Base-by-base conservation (phyloP, 441 rosid species). In the Jatropha multifida region DNA sequence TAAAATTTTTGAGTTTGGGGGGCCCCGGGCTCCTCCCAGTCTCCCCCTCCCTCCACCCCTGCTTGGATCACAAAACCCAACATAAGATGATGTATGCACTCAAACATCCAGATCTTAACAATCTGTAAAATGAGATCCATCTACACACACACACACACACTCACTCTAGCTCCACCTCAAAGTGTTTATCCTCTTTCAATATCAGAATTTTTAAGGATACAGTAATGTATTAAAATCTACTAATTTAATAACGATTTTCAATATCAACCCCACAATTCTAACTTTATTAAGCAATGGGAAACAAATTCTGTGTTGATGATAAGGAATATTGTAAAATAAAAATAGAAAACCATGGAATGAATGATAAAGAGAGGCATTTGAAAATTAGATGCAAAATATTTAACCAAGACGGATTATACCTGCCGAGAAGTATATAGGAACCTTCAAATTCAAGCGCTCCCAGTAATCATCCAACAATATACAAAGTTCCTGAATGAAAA, bases 391-490 rank as follows among this genome's bases (percentile, higher is more conserved):
- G 60, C 20, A 71, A 2, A 49, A 3, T 42, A n/a, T 51, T 48
- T 68, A 15, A 65, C 27, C 8, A 60, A 42, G 27, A 56, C 58
- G 60, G 3, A 73, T 32, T 82, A 82, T 77, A 95, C 99, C 99
- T 81, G 97, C 88, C n/a, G 98, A 92, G 84, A 96, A 96, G 86
- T 90, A 96, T 67, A 94, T 92, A 4, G 99, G 99, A 87, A 94
- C 90, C 56, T 88, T 88, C 75, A 96, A 81, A 83, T 90, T 94
- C 97, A 94, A 86, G 75, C 97, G 94, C 80, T 93, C 98, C 98
- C 99, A 94, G 84, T 92, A 96, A 80, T 96, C 97, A 78, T 96
- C 98, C 81, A 96, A 86, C 84, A 96, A 80, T 84, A 94, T 88
- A 77, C 98, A 92, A 42, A 94, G 91, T 79, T 96, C 99, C 98